Conservation (phyloP, 1,284 basidiomycete species). For the Ustilago hordei region DNA sequence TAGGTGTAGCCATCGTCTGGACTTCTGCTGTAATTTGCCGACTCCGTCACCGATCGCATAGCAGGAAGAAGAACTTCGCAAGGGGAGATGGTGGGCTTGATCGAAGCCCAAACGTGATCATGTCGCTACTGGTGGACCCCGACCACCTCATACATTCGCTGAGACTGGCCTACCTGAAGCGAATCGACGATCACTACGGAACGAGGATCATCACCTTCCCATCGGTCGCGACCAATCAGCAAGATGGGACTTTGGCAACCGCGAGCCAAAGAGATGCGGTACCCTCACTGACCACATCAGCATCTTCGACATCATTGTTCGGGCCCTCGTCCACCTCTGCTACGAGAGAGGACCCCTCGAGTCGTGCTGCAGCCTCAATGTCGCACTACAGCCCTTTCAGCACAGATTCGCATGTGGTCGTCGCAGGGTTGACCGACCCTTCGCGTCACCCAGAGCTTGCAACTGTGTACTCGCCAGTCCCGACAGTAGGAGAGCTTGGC, state of each 20-base stretch:
- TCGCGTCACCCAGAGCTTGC: constrained; percentile 51
- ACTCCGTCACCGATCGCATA: too few relatives aligned
- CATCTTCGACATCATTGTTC: constrained; percentile 27
- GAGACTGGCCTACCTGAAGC: constrained; percentile 57
- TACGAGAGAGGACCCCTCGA: constrained; percentile 8
- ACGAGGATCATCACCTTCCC: constrained; percentile 60
- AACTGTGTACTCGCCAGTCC: constrained; percentile 53
- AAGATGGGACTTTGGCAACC: neutral
- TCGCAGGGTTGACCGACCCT: constrained; percentile 49
- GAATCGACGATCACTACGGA: constrained; percentile 61
- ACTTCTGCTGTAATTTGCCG: too few relatives aligned
- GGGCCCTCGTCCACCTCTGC: constrained; percentile 19
- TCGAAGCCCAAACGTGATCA: constrained; percentile 1
- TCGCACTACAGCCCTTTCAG: constrained; percentile 21
- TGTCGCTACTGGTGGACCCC: constrained; percentile 55
- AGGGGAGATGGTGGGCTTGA: neutral
- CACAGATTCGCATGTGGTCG: constrained; percentile 48
- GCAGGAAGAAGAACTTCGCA: neutral
- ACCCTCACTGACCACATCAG: constrained; percentile 24
- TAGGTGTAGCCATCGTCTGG: neutral
- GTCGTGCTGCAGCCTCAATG: constrained; percentile 2
- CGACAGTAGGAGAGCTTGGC: constrained; percentile 22
- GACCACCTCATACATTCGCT: constrained; percentile 60
- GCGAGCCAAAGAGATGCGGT: neutral
- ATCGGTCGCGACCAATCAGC: constrained; percentile 10